Conservation (phyloP, 2,329 filamentous ascomycete species). For the Aspergillus sp. region DNA sequence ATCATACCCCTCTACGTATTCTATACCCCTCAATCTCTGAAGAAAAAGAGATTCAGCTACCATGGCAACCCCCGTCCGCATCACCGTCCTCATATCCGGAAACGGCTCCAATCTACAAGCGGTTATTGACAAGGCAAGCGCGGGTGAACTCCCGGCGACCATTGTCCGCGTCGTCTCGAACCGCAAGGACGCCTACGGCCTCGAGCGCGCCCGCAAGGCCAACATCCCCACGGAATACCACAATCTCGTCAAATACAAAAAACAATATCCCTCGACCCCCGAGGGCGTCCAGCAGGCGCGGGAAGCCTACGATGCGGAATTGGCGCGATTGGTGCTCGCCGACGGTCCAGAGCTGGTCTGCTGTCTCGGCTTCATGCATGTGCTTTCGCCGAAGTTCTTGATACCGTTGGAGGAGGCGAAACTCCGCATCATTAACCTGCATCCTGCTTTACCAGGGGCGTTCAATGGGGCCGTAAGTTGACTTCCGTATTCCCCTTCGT, state of each 20-base stretch:
- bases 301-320: conserved; percentile 69
- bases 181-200: conserved; percentile 63
- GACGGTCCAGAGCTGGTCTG: conserved; percentile 72
- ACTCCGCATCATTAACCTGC: conserved; percentile 76
- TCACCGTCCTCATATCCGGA: conserved; percentile 70
- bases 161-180: conserved; percentile 67
- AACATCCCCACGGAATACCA: conserved; percentile 75
- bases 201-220: conserved; percentile 59
- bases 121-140: conserved; percentile 62
- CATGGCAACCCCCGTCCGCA: conserved; percentile 44
- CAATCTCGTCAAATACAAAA: conserved; percentile 76
- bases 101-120: conserved; percentile 78
- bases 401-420: conserved; percentile 62
- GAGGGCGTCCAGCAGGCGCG: conserved; percentile 56
- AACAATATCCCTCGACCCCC: conserved; percentile 59
- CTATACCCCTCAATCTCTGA: neutral
- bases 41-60: neutral
- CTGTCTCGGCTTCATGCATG: conserved; percentile 85
- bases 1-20: neutral
- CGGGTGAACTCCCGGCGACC: conserved; percentile 49
- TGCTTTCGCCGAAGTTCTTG: conserved; percentile 70
- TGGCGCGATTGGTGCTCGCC: conserved; percentile 66
- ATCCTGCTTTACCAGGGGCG: conserved; percentile 70
- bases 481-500: neutral
- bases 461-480: conserved; percentile 67